Percentiles rank a stretch among this genome's conserved stretches.
These are phyloP conservation scores for Oldenlandia corymbosa DNA, from an alignment of 257 asterid genomes.

Conservation along the genomic window DNA sequence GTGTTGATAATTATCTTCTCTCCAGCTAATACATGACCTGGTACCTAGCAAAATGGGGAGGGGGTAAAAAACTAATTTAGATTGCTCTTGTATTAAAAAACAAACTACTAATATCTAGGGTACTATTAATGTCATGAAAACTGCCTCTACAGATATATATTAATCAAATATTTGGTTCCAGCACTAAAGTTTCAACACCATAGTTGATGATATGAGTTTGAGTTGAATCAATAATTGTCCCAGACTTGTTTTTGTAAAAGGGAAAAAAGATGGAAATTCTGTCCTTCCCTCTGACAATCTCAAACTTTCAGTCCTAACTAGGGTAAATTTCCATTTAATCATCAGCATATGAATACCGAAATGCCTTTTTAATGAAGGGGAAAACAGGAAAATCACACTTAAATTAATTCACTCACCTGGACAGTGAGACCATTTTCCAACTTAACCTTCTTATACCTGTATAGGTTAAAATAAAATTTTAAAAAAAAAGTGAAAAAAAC, in stretches of 20 bases:
- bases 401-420: slow-evolving; percentile 64
- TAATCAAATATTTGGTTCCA: not conserved
- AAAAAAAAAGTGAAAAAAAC: slow-evolving; percentile 3
- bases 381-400: too few relatives aligned
- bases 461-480: too few relatives aligned
- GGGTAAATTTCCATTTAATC: too few relatives aligned
- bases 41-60: slow-evolving; percentile 38
- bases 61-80: too few relatives aligned
- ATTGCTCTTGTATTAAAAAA: not conserved
- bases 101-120: not conserved
- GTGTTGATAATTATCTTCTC: slow-evolving; percentile 62
- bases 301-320: too few relatives aligned
- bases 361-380: too few relatives aligned
- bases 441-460: slow-evolving; percentile 78
- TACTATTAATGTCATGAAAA: not conserved
- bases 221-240: too few relatives aligned
- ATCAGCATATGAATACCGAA: too few relatives aligned
- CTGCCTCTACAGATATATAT: not conserved
- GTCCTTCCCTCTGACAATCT: too few relatives aligned
- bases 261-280: not conserved
- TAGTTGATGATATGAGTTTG: too few relatives aligned
- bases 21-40: slow-evolving; percentile 64
- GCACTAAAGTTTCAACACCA: not conserved
- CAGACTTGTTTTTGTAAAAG: too few relatives aligned
- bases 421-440: slow-evolving; percentile 83